Base-by-base conservation (phyloP, 192 early-diverging fungal genomes). In the Phlyctochytrium bullatum region DNA sequence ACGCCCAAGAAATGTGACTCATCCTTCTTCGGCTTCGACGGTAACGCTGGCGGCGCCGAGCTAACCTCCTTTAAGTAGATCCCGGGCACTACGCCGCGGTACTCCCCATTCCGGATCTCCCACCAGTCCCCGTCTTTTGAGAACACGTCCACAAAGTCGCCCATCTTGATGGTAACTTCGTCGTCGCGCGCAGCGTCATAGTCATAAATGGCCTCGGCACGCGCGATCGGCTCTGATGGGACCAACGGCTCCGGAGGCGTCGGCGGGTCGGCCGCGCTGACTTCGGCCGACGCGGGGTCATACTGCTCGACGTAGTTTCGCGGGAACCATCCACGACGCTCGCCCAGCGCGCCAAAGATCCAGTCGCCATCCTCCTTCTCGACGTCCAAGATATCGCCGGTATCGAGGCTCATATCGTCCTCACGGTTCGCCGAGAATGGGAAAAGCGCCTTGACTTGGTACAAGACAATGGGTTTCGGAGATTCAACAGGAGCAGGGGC, bases 291-390 rank as follows among this genome's bases (percentile, higher is more conserved):
- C 12, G 57, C 52, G 27, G 23, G 12, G 47, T 72, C 66, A 31
- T 80, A 69, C 31, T 62, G 68, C 50, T 85, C 80, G 0, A 80
- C 80, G 76, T 83, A 90, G 27, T 72, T 82, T 27, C 70, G 73
- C 54, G 89, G 89, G 67, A 89, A 87, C 77, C 81, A 90, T 2
- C 89, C 89, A 12, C 35, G 31, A 2, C 77, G 63, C 2, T 67
- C 71, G 2, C 74, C 65, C n/a, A 10, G 36, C 28, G n/a, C 25
- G 30, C 89, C 88, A 73, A 74, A 87, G 61, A 86, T 77, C 89
- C 89, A 90, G 34, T 90, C 88, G 34, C 85, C 84, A 31, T 86
- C 72, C 66, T 89, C 85, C 47, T 77, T 73, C 71, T 85, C 77
- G 20, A 88, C 86, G 28, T 73, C 65, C 28, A 89, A 59, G 23